A percentile compares a stretch with the other conserved stretches of the same genome.
Conservation (phyloP, 768 basidiomycete species). For the Rhodosporidiobolus odoratus region DNA sequence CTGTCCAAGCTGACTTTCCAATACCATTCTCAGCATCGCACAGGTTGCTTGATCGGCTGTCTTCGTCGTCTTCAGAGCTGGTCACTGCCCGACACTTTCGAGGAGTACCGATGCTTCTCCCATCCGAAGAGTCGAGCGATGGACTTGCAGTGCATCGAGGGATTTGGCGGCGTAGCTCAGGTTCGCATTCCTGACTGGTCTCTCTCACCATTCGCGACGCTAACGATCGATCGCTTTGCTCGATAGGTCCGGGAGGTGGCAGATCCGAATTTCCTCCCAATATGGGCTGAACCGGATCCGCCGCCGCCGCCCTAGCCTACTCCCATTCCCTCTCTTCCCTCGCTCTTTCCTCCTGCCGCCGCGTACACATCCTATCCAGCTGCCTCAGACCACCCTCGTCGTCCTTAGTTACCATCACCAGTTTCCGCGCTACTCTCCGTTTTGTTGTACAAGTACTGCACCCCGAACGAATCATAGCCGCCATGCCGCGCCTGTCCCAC, state of each 20-base stretch:
- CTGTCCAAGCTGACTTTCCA: neutral
- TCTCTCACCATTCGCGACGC: neutral
- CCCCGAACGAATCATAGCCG: too few species aligned
- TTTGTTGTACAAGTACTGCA: too few species aligned
- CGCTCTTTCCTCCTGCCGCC: too few species aligned
- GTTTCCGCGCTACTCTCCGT: too few species aligned
- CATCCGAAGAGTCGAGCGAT: slow-evolving; percentile 48
- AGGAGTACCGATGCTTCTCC: slow-evolving; percentile 47
- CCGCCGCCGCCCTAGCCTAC: too few species aligned
- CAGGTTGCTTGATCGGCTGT: slow-evolving; percentile 50
- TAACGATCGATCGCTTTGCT: neutral
- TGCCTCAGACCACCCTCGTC: too few species aligned
- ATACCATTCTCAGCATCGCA: slow-evolving; percentile 45
- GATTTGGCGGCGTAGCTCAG: slow-evolving; percentile 39
- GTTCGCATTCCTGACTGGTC: neutral
- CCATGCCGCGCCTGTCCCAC: too few species aligned
- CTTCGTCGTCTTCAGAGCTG: slow-evolving; percentile 47
- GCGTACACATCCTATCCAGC: too few species aligned
- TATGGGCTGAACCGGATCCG: too few species aligned
- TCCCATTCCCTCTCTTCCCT: too few species aligned
- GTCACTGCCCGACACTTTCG: slow-evolving; percentile 42
- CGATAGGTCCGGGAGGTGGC: neutral
- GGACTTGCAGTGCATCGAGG: slow-evolving; percentile 50
- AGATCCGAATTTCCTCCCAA: too few species aligned
- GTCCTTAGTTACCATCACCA: too few species aligned